These are phyloP conservation scores for Eucalyptus rudis DNA, from an alignment of 345 rosid genomes.

Conservation along the genomic window DNA sequence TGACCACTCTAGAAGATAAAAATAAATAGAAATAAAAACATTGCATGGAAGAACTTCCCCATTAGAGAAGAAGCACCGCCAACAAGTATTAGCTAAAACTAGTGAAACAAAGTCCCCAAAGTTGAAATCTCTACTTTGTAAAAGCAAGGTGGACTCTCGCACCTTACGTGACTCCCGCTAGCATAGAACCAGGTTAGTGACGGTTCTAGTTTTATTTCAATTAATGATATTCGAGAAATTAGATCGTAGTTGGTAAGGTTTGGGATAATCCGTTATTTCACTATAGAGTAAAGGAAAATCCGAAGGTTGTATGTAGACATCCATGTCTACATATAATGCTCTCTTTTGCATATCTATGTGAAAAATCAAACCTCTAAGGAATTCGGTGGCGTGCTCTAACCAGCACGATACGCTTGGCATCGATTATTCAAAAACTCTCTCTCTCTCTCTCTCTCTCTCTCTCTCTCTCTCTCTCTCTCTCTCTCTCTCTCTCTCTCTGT, in stretches of 20 bases:
- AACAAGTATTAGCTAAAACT: background rate
- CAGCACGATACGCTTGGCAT: background rate
- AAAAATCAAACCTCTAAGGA: background rate
- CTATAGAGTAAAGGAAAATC: too few relatives aligned
- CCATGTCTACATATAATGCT: background rate
- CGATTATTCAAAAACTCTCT: background rate
- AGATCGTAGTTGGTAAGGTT: background rate
- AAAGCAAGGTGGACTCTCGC: background rate
- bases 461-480: too few relatives aligned
- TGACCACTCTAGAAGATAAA: background rate
- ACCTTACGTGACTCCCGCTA: background rate
- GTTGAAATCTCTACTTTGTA: background rate
- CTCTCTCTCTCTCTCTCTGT: background rate
- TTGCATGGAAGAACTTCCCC: background rate
- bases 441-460: too few relatives aligned
- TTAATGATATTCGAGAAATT: background rate
- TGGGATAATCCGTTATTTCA: background rate
- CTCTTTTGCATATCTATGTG: background rate
- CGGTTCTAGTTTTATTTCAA: background rate
- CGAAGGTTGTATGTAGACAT: background rate
- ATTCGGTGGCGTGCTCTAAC: background rate
- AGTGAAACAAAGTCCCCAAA: background rate
- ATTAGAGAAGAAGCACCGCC: background rate
- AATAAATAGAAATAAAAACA: too few relatives aligned
- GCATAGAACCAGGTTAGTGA: background rate